Conservation (phyloP, 2,329 filamentous ascomycete species). For the Colletotrichum destructivum region DNA sequence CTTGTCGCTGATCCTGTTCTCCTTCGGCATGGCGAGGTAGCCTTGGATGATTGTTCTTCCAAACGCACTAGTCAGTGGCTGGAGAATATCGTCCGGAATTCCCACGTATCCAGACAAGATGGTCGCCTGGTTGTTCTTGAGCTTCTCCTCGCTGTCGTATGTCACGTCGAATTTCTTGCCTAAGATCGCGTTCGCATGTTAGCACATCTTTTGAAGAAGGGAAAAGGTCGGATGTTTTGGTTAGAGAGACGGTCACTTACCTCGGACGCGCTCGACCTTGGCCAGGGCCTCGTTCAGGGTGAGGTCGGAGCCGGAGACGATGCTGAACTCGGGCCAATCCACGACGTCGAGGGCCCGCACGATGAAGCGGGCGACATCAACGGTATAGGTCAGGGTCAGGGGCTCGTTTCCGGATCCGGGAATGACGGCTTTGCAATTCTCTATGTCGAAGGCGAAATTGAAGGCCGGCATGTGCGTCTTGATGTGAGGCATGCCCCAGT, state of each 20-base stretch:
- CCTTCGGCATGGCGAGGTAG: not conserved
- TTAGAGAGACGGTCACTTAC: not conserved
- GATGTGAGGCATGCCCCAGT: slow-evolving; percentile 49
- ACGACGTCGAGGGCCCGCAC: slow-evolving; percentile 55
- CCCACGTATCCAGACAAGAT: not conserved
- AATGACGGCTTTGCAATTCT: too few relatives aligned
- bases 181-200: not conserved
- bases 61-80: not conserved
- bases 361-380: slow-evolving; percentile 62
- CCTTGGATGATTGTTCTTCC: not conserved
- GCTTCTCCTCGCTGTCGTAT: slow-evolving; percentile 6
- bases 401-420: too few relatives aligned
- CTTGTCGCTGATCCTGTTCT: not conserved
- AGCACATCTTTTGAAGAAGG: too few relatives aligned
- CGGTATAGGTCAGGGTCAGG: too few relatives aligned
- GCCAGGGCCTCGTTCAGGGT: slow-evolving; percentile 61
- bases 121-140: not conserved
- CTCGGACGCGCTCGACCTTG: slow-evolving; percentile 45
- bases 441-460: too few relatives aligned
- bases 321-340: slow-evolving; percentile 58
- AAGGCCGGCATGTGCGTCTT: slow-evolving; percentile 54
- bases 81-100: not conserved
- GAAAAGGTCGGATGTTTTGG: too few relatives aligned
- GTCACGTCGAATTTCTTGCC: not conserved
- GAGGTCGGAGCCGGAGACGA: slow-evolving; percentile 56